phyloP scores from a whole-genome alignment of 495 filamentous ascomycete species.

The Clavariopsis aquatica region DNA sequence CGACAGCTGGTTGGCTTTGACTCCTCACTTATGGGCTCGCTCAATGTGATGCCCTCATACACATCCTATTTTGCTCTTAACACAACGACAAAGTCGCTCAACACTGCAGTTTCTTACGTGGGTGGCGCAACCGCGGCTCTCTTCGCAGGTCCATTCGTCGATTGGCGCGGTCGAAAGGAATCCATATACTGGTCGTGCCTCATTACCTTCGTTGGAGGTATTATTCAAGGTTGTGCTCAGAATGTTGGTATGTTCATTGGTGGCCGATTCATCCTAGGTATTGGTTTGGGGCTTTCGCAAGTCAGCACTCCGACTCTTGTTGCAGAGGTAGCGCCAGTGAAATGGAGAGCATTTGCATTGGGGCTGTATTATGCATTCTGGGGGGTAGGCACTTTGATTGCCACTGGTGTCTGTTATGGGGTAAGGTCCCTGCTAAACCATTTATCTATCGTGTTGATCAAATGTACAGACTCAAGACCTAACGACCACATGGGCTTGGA shows the following conservation, averaged over 20 bases:
- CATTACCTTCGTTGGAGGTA: constrained; percentile 14
- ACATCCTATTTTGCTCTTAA: constrained; percentile 11
- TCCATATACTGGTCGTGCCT: constrained; percentile 10
- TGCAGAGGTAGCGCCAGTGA: constrained; percentile 4
- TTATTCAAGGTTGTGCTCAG: constrained; percentile 22
- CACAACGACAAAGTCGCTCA: constrained; percentile 21
- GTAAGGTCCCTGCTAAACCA: background rate
- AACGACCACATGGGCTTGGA: constrained; percentile 24
- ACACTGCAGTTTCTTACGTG: constrained; percentile 17
- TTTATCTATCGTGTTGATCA: too few species aligned
- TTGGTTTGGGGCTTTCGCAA: constrained; percentile 8
- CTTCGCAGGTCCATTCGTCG: constrained; percentile 12
- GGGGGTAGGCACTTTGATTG: background rate
- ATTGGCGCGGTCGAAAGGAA: constrained; percentile 22
- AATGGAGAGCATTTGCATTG: constrained; percentile 14
- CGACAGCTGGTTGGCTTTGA: constrained; percentile 16
- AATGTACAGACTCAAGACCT: constrained; percentile 7
- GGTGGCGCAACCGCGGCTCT: constrained; percentile 12
- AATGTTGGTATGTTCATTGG: constrained; percentile 29
- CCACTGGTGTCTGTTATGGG: background rate
- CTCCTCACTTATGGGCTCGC: constrained; percentile 16
- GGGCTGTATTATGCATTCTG: constrained; percentile 2
- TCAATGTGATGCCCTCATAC: constrained; percentile 20
- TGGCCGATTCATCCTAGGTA: constrained; percentile 15
- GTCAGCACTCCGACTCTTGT: constrained; percentile 4